Percentiles rank a stretch among this genome's conserved stretches.
phyloP scores from a whole-genome alignment of 23 red algal genomes.

The Gracilaria caudata region DNA sequence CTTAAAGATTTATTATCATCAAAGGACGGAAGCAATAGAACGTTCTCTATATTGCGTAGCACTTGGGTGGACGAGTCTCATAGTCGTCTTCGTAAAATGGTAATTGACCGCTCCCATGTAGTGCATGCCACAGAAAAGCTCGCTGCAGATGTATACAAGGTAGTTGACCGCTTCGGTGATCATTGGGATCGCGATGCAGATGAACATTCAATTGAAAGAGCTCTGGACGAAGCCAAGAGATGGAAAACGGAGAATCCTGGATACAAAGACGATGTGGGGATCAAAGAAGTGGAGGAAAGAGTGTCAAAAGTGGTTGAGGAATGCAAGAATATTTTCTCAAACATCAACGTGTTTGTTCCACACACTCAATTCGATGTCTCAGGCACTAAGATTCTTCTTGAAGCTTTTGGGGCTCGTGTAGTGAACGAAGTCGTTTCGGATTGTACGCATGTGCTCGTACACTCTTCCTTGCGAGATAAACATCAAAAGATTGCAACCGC shows the following conservation, averaged over 20 bases:
- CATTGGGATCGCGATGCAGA: slow-evolving; percentile 21
- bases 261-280: not conserved
- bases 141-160: slow-evolving; percentile 22
- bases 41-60: slow-evolving; percentile 38
- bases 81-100: not conserved
- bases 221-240: slow-evolving; percentile 20
- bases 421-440: slow-evolving; percentile 5
- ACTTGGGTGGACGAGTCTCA: slow-evolving; percentile 44
- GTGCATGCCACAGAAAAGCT: slow-evolving; percentile 15
- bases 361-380: not conserved
- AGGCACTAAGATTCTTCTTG: slow-evolving; percentile 22
- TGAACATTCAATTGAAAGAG: slow-evolving; percentile 1
- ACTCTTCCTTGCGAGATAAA: slow-evolving; percentile 31
- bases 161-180: slow-evolving; percentile 61
- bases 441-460: slow-evolving; percentile 28
- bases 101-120: slow-evolving; percentile 10
- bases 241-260: slow-evolving; percentile 15
- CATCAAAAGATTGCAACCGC: not conserved
- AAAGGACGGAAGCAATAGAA: not conserved
- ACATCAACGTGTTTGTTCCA: slow-evolving; percentile 7
- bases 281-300: slow-evolving; percentile 16
- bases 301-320: slow-evolving; percentile 6
- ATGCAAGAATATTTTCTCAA: slow-evolving; percentile 36
- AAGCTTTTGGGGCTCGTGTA: slow-evolving; percentile 32
- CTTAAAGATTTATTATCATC: slow-evolving; percentile 5